A percentile compares a stretch with the other conserved stretches of the same genome.
Evolutionary conservation across 371 early-diverging fungal genomes (phyloP).

Genomic region (Mortierella sp.): DNA sequence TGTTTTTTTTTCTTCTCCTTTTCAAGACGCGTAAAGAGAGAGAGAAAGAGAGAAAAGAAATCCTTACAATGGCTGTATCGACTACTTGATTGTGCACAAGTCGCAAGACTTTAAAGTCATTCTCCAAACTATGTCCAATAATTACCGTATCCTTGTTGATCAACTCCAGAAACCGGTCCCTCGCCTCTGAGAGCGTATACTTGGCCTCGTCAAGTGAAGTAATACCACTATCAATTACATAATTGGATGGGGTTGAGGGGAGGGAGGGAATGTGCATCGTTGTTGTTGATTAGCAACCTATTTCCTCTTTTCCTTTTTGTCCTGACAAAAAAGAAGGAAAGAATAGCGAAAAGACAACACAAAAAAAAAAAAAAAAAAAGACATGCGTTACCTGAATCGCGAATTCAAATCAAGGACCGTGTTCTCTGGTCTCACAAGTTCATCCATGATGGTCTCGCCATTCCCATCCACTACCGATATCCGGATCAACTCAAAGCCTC

Average conservation of each 20-base stretch:
- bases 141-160: constrained; percentile 29
- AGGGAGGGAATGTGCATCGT: no score
- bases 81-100: constrained; percentile 31
- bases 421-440: constrained; percentile 61
- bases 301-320: no score
- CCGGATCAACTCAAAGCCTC: constrained; percentile 67
- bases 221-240: constrained; percentile 57
- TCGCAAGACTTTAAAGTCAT: constrained; percentile 46
- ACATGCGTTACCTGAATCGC: constrained; percentile 43
- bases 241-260: no score
- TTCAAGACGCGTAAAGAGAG: background rate
- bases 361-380: background rate
- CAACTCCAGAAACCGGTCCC: constrained; percentile 56
- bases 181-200: constrained; percentile 53
- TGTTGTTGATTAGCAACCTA: no score
- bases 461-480: constrained; percentile 62
- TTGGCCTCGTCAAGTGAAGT: constrained; percentile 60
- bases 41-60: background rate
- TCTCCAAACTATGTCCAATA: constrained; percentile 58
- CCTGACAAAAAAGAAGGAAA: no score
- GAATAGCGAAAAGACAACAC: no score
- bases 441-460: constrained; percentile 60
- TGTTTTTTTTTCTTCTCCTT: background rate
- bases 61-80: constrained; percentile 32
- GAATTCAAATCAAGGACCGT: constrained; percentile 66